A percentile compares a stretch with the other conserved stretches of the same genome.
These are phyloP conservation scores for Claviceps lovelessii DNA, from an alignment of 2,329 filamentous ascomycete genomes.

Conservation along the genomic window DNA sequence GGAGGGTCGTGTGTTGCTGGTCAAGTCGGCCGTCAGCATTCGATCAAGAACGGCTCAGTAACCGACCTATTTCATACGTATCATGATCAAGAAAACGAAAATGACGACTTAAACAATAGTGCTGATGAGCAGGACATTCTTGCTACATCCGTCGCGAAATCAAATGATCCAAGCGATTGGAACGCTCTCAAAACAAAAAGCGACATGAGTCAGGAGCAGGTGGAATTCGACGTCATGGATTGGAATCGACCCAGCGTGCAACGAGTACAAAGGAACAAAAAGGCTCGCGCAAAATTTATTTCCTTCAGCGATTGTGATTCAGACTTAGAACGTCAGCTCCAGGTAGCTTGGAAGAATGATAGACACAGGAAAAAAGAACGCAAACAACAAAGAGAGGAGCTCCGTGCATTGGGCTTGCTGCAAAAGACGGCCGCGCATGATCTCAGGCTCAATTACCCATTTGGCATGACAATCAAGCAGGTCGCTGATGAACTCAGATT, in stretches of 20 bases:
- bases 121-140: conserved; percentile 14
- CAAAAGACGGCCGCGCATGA: conserved; percentile 43
- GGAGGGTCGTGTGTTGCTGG: not conserved
- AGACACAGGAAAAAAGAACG: conserved; percentile 55
- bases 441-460: conserved; percentile 55
- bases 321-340: conserved; percentile 48
- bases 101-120: not conserved
- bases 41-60: not conserved
- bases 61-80: not conserved
- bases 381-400: conserved; percentile 55
- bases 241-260: conserved; percentile 56
- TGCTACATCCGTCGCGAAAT: conserved; percentile 13
- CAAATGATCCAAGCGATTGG: not conserved
- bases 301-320: conserved; percentile 46
- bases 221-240: conserved; percentile 76
- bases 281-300: conserved; percentile 37
- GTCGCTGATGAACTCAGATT: conserved; percentile 56
- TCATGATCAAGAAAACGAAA: not conserved
- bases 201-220: conserved; percentile 25
- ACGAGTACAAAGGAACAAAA: conserved; percentile 45
- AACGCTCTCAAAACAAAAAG: not conserved
- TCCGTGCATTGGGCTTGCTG: conserved; percentile 51
- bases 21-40: not conserved
- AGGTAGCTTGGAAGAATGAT: conserved; percentile 50
- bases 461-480: conserved; percentile 56